Conservation (phyloP, 2,329 filamentous ascomycete genomes). For the Nemania diffusa region DNA sequence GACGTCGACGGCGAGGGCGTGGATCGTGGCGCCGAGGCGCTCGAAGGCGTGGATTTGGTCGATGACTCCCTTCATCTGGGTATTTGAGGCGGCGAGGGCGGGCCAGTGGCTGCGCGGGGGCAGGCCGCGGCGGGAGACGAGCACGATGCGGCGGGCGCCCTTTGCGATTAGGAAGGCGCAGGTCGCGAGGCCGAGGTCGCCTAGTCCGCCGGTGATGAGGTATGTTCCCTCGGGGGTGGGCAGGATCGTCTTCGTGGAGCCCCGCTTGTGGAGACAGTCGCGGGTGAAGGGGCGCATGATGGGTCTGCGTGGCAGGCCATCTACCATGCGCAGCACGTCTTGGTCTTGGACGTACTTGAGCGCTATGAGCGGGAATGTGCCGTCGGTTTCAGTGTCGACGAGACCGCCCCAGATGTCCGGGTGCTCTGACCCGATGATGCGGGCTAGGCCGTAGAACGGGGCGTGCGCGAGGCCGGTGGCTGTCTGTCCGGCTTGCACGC, state of each 20-base stretch:
- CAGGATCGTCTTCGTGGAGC: constrained; percentile 22
- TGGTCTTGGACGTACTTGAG: constrained; percentile 6
- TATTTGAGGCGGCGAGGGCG: constrained; percentile 23
- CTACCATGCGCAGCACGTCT: constrained; percentile 15
- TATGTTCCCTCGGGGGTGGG: background rate
- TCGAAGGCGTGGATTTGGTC: constrained; percentile 49
- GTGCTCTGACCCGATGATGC: constrained; percentile 6
- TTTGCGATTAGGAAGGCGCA: background rate
- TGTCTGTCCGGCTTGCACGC: constrained; percentile 5
- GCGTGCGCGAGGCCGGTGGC: constrained; percentile 47
- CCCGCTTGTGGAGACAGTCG: constrained; percentile 38
- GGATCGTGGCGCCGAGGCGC: constrained; percentile 47
- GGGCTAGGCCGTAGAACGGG: constrained; percentile 6
- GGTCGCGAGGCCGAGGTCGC: constrained; percentile 3
- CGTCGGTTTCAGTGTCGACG: background rate
- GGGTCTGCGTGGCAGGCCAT: constrained; percentile 35
- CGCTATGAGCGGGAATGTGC: constrained; percentile 1
- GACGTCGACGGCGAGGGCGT: constrained; percentile 52
- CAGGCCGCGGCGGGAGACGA: constrained; percentile 8
- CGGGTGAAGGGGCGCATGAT: constrained; percentile 39
- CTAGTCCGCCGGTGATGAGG: constrained; percentile 11
- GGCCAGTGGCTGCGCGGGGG: constrained; percentile 13
- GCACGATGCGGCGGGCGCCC: constrained; percentile 9
- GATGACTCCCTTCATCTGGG: constrained; percentile 32
- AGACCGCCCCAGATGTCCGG: constrained; percentile 1